A percentile compares a stretch with the other conserved stretches of the same genome.
Evolutionary conservation across 2,329 filamentous ascomycete species (phyloP).

Genomic region (Trichoderma lentiforme): DNA sequence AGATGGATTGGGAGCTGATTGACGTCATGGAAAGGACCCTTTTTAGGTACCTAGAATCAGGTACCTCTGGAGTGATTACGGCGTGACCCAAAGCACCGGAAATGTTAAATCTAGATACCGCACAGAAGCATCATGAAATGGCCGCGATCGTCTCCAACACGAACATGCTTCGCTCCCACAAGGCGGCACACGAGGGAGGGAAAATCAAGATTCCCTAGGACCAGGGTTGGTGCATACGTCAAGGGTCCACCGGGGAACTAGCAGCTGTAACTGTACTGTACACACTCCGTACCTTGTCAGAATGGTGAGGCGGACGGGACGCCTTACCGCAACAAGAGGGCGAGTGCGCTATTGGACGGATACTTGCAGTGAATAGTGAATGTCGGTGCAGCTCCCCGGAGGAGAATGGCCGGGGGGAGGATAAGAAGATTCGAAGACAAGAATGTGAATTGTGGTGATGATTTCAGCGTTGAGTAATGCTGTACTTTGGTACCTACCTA

Average conservation of each 20-base stretch:
- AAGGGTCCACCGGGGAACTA: not conserved
- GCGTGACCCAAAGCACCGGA: not conserved
- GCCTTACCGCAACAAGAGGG: conserved; percentile 10
- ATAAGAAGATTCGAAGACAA: not conserved
- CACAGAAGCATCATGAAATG: not conserved
- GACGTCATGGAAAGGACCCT: not conserved
- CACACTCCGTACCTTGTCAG: not conserved
- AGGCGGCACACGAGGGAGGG: not conserved
- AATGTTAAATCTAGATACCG: not conserved
- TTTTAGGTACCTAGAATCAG: not conserved
- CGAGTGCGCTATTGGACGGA: not conserved
- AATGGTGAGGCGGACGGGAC: not conserved
- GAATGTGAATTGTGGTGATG: not conserved
- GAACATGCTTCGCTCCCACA: conserved; percentile 4
- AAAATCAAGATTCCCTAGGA: conserved; percentile 11
- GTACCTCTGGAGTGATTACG: not conserved
- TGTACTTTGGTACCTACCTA: not conserved
- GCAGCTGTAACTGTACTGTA: not conserved
- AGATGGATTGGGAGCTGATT: not conserved
- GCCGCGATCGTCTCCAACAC: not conserved
- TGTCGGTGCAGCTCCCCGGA: not conserved
- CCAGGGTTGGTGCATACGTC: conserved; percentile 16
- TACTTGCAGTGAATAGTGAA: not conserved
- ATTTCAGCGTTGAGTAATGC: not conserved
- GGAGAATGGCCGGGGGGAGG: not conserved